Base-by-base conservation (phyloP, 2,329 filamentous ascomycete species). In the Bertia moriformis region DNA sequence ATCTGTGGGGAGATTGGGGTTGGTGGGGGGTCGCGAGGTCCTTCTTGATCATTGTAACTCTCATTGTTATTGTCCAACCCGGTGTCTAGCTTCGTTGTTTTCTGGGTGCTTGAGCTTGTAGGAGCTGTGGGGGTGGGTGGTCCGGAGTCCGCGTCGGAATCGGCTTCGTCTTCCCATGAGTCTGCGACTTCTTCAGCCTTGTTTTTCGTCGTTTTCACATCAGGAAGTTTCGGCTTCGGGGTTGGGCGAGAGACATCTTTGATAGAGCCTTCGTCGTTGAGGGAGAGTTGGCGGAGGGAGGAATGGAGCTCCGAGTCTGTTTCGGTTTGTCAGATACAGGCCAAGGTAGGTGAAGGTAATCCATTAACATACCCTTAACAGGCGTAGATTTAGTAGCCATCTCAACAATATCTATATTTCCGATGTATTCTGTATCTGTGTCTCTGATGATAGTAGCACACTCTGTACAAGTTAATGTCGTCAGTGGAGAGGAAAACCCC, bases 91-190 rank as follows among this genome's bases (percentile, higher is more conserved):
- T n/a, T n/a, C n/a, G n/a, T n/a, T 17, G 15, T 18, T 7, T 15
- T 18, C 7, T 10, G 10, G 15, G 12, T 35, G 32, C 7, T 7
- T 7, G 32, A 35, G 10, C 10, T 7, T 15, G 32, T 10, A 15
- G 15, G 10, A 14, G 32, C 12, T 10, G 10, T 14, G 15, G 32
- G 10, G 10, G 32, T 7, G 15, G 32, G 10, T 17, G 32, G 7
- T 14, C 10, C 32, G 12, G 10, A 7, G 32, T 13, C 12, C 32
- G 10, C 12, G 10, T 12, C 10, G 12, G 15, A 17, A 18, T 35
- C 32, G 12, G 32, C 32, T 35, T 35, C 32, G 15, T 35, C 32
- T 17, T 35, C 32, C 32, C 32, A 35, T 7, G 32, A 35, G 32
- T 35, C 32, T 10, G 32, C 32, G 32, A 35, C 32, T 7, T 7